Conservation (phyloP, 2,329 filamentous ascomycete genomes). For the Conoideocrella luteorostrata region DNA sequence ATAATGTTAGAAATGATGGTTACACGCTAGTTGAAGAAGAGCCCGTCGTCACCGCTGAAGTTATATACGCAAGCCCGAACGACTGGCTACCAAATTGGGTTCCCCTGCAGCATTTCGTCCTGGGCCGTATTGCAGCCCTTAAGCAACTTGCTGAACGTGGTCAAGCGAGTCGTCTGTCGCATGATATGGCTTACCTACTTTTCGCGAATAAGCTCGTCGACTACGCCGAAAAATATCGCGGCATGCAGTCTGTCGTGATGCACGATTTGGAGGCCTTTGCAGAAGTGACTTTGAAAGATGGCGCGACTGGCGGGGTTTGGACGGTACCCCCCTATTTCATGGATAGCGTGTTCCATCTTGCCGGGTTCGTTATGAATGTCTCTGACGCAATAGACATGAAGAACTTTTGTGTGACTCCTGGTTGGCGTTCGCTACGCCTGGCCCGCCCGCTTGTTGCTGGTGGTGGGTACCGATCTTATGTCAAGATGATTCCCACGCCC, state of each 20-base stretch:
- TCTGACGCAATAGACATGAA: conserved; percentile 48
- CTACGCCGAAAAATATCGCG: conserved; percentile 45
- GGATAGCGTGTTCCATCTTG: conserved; percentile 50
- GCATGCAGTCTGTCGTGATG: conserved; percentile 53
- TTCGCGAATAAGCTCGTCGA: conserved; percentile 45
- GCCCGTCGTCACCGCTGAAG: conserved; percentile 11
- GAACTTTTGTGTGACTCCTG: conserved; percentile 50
- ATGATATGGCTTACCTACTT: conserved; percentile 53
- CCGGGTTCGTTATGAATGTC: conserved; percentile 52
- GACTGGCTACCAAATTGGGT: conserved; percentile 50
- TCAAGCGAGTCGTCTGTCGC: conserved; percentile 9
- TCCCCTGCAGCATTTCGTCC: conserved; percentile 57
- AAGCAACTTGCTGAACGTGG: conserved; percentile 18
- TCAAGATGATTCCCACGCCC: conserved; percentile 48
- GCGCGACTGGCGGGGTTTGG: conserved; percentile 27
- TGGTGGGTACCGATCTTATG: conserved; percentile 50
- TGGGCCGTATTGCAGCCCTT: conserved; percentile 51
- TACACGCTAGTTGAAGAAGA: conserved; percentile 5
- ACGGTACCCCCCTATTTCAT: conserved; percentile 53
- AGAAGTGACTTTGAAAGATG: conserved; percentile 37
- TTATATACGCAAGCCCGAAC: conserved; percentile 42
- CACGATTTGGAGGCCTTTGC: conserved; percentile 12
- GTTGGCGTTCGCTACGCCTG: conserved; percentile 48
- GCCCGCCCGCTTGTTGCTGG: conserved; percentile 37
- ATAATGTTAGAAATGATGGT: conserved; percentile 10